Conservation (phyloP, 1,139 yeast species). For the Blastobotrys persicus region DNA sequence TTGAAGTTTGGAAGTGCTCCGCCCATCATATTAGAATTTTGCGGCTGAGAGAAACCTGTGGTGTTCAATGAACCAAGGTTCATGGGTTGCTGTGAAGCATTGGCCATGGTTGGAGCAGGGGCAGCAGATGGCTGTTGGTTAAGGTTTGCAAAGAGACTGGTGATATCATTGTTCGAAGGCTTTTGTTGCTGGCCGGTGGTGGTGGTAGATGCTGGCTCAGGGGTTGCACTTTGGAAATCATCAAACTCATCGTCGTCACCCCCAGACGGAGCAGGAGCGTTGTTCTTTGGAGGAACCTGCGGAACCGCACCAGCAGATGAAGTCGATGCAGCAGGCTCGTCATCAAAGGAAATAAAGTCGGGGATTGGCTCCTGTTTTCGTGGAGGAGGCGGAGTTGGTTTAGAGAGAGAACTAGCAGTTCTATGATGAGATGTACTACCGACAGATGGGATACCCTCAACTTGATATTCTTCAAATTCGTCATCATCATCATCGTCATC, state of each 20-base stretch:
- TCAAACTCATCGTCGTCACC: conserved; percentile 87
- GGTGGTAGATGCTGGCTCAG: conserved; percentile 29
- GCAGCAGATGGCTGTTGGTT: conserved; percentile 28
- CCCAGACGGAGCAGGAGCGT: conserved; percentile 37
- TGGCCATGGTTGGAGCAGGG: conserved; percentile 24
- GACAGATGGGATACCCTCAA: conserved; percentile 23
- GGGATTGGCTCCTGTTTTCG: conserved; percentile 21
- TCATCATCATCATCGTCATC: conserved; percentile 33
- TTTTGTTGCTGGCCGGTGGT: conserved; percentile 33
- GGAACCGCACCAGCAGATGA: conserved; percentile 46
- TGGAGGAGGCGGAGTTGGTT: conserved; percentile 23
- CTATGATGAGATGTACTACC: conserved; percentile 11
- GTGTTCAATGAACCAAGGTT: not conserved
- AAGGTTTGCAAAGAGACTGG: conserved; percentile 30
- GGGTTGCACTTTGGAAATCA: conserved; percentile 81
- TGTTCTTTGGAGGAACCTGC: not conserved
- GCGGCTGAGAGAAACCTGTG: no score
- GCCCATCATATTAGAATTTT: not conserved
- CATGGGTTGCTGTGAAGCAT: conserved; percentile 24
- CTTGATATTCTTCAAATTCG: conserved; percentile 52
- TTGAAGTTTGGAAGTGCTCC: conserved; percentile 1
- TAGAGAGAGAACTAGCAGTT: conserved; percentile 15
- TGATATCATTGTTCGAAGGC: conserved; percentile 22
- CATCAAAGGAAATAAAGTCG: conserved; percentile 29
- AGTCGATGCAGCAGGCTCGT: no score